These are phyloP conservation scores for Apostasia ramifera DNA, from an alignment of 106 monocot species.

Conservation along the genomic window DNA sequence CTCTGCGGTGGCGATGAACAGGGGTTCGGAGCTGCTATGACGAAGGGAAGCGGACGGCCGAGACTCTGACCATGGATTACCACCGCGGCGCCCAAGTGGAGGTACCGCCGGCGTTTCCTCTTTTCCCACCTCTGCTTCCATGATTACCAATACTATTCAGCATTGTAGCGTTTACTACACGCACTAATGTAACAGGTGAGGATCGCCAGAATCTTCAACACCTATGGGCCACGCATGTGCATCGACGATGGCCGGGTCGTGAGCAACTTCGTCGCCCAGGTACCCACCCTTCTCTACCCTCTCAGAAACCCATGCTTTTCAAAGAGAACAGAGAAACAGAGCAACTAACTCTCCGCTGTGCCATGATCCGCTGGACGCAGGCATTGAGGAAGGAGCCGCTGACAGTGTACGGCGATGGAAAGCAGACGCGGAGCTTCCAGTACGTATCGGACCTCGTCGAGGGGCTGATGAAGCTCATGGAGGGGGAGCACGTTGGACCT, in stretches of 20 bases:
- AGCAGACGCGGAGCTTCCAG: constrained; percentile 81
- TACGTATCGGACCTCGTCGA: constrained; percentile 80
- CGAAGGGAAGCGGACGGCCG: constrained; percentile 15
- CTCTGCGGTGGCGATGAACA: not conserved
- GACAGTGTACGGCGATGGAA: constrained; percentile 77
- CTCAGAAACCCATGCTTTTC: too few relatives aligned
- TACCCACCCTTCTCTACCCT: not conserved
- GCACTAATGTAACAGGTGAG: constrained; percentile 41
- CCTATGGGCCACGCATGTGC: constrained; percentile 97
- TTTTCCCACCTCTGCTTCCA: too few relatives aligned
- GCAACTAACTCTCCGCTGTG: not conserved
- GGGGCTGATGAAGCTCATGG: constrained; percentile 80
- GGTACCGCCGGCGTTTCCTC: not conserved
- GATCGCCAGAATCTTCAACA: constrained; percentile 96
- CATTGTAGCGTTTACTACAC: too few relatives aligned
- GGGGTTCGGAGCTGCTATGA: constrained; percentile 18
- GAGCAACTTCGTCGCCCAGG: constrained; percentile 96
- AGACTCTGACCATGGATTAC: constrained; percentile 20
- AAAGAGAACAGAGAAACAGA: too few relatives aligned
- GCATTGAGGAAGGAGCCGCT: constrained; percentile 64
- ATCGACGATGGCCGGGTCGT: constrained; percentile 94
- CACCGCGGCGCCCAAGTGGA: constrained; percentile 17
- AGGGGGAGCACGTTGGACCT: constrained; percentile 77
- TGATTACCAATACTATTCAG: too few relatives aligned
- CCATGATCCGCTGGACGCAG: constrained; percentile 8